These are phyloP conservation scores for Ajuga reptans DNA, from an alignment of 305 asterid species.

Conservation along the genomic window DNA sequence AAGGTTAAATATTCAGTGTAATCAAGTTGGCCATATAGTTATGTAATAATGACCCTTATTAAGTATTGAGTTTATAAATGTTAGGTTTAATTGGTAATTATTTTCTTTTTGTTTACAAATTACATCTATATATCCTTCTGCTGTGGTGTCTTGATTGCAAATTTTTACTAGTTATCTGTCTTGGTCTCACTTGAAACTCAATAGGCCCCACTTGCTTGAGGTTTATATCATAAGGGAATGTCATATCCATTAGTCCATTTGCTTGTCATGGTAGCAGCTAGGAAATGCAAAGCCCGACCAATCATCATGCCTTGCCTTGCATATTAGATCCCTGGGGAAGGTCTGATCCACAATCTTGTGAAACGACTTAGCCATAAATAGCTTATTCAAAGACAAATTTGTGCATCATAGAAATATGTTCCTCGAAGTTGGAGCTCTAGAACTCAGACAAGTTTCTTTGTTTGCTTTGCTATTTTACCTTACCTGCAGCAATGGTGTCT, in stretches of 20 bases:
- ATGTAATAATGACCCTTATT: background rate
- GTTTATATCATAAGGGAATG: background rate
- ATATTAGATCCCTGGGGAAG: background rate
- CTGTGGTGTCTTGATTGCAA: background rate
- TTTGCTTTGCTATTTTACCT: background rate
- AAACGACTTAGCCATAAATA: background rate
- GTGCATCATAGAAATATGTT: background rate
- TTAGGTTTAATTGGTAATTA: background rate
- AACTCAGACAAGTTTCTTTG: background rate
- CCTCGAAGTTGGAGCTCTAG: background rate
- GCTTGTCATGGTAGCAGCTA: background rate
- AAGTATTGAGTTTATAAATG: background rate
- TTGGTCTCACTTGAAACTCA: conserved; percentile 10
- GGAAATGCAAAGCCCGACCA: background rate
- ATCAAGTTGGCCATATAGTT: background rate
- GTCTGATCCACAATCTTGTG: background rate
- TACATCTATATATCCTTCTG: background rate
- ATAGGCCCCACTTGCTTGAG: background rate
- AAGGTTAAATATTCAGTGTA: background rate
- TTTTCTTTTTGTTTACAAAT: background rate
- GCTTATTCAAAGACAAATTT: background rate
- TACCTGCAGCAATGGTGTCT: background rate
- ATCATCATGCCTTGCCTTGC: background rate
- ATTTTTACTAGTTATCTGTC: background rate
- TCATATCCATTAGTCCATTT: background rate